Evolutionary conservation across 1,284 basidiomycete species (phyloP), one percentile per base, ranked within the genome.

Genomic region (Puccinia novopanici): DNA sequence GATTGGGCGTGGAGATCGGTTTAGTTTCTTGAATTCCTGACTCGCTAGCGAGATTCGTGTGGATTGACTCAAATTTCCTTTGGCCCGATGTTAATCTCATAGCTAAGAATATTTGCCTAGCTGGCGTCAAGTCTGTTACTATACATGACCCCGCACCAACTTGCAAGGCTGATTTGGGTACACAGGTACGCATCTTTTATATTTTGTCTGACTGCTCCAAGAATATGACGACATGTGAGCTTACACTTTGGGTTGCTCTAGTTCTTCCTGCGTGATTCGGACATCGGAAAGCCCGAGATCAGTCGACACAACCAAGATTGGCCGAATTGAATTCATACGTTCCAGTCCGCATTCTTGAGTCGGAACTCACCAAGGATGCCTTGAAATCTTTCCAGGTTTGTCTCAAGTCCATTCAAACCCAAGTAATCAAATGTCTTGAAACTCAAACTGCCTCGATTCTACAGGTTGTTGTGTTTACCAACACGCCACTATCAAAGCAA

Each of bases 51-150:
- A 17, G 40, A 63, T 30, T 37, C 57, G 55, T 82, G 84, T 68
- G 48, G 50, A 27, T 75, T 27, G 59, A 5, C 81, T 48, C 74
- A 71, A 55, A 34, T 57, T 72, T 54, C 57, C n/a, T 72, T 40
- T 27, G 13, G 42, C 30, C 37, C 22, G 52, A 59, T 71, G 52
- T 73, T 55, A 30, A 54, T 40, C 52, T 52, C n/a, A n/a, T 84
- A 97, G 96, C 97, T 82, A 99, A 99, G 89, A 94, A 99, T 85
- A 89, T 98, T 77, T 92, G 91, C 70, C 89, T 99, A 70, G 97
- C 97, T 70, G 97, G 97, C 82, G 97, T 99, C 81, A 99, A 98
- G 88, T 95, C 93, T 30, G 96, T 99, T 63, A 98, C 95, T 22
- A 89, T 99, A 82, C 98, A 91, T 85, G 97, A 99, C 87, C 95